Percentiles rank a stretch among this genome's conserved stretches.
Evolutionary conservation across 2,329 filamentous ascomycete species (phyloP).

Genomic region (Neobulgaria alba): DNA sequence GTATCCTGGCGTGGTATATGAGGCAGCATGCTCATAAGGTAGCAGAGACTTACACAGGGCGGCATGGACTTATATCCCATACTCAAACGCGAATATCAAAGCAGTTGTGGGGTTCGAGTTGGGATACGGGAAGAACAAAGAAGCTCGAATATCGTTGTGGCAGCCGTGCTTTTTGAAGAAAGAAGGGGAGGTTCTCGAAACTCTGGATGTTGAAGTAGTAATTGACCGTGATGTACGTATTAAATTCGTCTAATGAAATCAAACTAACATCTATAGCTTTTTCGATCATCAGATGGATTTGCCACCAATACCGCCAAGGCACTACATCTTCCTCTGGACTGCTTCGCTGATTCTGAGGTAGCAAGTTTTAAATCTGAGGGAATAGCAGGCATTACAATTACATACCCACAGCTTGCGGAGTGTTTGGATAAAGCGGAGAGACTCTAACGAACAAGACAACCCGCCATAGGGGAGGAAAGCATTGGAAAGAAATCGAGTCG

Average conservation of each 20-base stretch:
- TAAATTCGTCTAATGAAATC: constrained; percentile 5
- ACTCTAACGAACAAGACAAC: constrained; percentile 10
- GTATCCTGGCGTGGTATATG: constrained; percentile 10
- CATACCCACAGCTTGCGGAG: constrained; percentile 11
- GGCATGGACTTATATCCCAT: constrained; percentile 11
- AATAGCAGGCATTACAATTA: constrained; percentile 5
- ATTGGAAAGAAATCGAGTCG: constrained; percentile 8
- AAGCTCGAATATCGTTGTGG: constrained; percentile 12
- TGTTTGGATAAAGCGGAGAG: constrained; percentile 13
- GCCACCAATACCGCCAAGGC: constrained; percentile 6
- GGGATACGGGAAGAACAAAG: constrained; percentile 10
- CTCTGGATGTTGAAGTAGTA: constrained; percentile 10
- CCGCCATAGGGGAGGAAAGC: constrained; percentile 8
- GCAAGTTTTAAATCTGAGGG: constrained; percentile 3
- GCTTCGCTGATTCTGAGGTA: constrained; percentile 4
- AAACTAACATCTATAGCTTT: constrained; percentile 7
- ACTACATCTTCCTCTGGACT: constrained; percentile 8
- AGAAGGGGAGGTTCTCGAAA: constrained; percentile 6
- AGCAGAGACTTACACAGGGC: constrained; percentile 6
- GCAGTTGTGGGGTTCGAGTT: constrained; percentile 12
- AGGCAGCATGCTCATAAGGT: constrained; percentile 10
- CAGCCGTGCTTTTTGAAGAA: constrained; percentile 10
- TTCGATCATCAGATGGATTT: constrained; percentile 10
- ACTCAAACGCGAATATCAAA: constrained; percentile 14
- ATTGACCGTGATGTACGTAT: constrained; percentile 8